Base-by-base conservation (phyloP, 176 grass and related monocot species). In the Carex scoparia region DNA sequence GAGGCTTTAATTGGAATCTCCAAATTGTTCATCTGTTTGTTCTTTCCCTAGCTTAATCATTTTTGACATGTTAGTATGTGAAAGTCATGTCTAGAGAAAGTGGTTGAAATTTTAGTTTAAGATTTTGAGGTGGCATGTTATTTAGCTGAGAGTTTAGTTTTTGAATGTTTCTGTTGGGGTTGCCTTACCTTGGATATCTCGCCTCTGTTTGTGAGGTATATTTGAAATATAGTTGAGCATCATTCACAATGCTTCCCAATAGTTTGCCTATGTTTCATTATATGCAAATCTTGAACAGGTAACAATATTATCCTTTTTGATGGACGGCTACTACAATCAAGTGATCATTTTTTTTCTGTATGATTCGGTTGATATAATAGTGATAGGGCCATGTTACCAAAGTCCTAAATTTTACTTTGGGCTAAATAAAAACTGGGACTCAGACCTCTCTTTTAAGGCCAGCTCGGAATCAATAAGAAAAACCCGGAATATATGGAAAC, bases 1-100 rank as follows among this genome's bases (percentile, higher is more conserved):
- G 74, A 97, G 91, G 85, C 88, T 94, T 59, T 90, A 88, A 85
- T 2, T 55, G 54, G 31, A 53, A 85, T 42, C 61, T 59, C 11
- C 76, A 31, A 60, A 40, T 65, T 19, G 1, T 68, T 62, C 61
- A 5, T 53, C 32, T 81, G 63, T 83, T 83, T 83, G 63, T 67
- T 32, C 42, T n/a, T 54, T 49, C 53, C 79, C 59, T 38, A 37
- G 27, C 4, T 33, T 83, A 16, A 69, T 69, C 46, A 67, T 7
- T 56, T 76, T 58, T 14, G 15, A 79, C 30, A 56, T 58, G 28
- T 79, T 58, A 58, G 74, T n/a, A n/a, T 58, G 74, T 53, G 27
- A 57, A 58, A 33, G 53, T 33, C 12, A 57, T 78, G 74, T 79
- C 30, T 79, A 32, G 51, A 79, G 70, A 72, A 51, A 28, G 71